Evolutionary conservation across 768 basidiomycete species (phyloP), one percentile per base, ranked within the genome.

Genomic region (Lenzites betulinus): DNA sequence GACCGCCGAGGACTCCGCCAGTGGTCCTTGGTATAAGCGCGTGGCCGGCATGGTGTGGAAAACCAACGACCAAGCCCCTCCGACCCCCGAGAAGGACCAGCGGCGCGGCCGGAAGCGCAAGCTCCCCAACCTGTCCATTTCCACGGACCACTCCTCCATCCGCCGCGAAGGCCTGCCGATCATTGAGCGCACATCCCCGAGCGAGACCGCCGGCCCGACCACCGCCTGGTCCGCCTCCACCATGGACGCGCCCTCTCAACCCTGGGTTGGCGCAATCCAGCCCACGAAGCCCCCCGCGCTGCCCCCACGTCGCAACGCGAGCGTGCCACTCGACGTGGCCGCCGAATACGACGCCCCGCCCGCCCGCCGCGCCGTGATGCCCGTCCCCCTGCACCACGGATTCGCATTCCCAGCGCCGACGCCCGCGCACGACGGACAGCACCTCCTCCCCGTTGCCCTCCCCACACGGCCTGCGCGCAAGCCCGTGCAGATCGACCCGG

Each of bases 341-440:
- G 23, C 57, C 20, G 50, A 52, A 4, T 54, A 55, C 23, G 53
- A 54, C 51, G 58, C 54, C 6, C 43, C 51, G 2, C 20, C 35
- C 28, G 44, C 33, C 47, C 56, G 67, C 15, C 61, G 70, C 23
- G 74, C 78, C 25, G 28, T 41, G 15, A 56, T 59, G 47, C 63
- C 63, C 47, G 67, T 79, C 44, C 79, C 81, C 7, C 73, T 81
- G 18, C 75, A 81, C 62, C 74, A 76, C 35, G 78, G 73, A n/a
- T 80, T 77, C 63, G 70, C 68, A 46, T 63, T 38, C 33, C 63
- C 68, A 30, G 55, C 67, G 54, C 68, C 69, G 33, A 62, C 46
- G 22, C 33, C 70, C 42, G 22, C 8, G 16, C 25, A 36, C 61
- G 58, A 30, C 49, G 57, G 60, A 18, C 70, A 54, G 28, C 58